phyloP scores from a whole-genome alignment of 306 rosid species.

The Malus sylvestris region DNA sequence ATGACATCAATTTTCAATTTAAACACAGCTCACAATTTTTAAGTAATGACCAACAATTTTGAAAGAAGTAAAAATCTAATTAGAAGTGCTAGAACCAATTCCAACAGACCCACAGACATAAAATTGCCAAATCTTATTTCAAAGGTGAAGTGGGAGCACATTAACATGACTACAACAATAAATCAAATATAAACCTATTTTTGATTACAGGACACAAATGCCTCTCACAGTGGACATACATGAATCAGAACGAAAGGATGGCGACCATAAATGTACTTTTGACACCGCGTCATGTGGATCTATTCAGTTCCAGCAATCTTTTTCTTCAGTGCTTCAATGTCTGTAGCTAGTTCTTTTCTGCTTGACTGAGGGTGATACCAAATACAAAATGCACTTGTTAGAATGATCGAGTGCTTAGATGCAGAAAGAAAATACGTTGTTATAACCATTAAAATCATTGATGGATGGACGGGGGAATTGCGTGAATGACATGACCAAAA shows the following conservation, averaged over 20 bases:
- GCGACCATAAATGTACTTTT: conserved; percentile 1
- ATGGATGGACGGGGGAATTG: not conserved
- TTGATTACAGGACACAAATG: conserved; percentile 47
- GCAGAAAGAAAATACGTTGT: not conserved
- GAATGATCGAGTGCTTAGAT: not conserved
- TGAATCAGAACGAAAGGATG: conserved; percentile 34
- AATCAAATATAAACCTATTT: conserved; percentile 36
- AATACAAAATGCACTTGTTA: conserved; percentile 8
- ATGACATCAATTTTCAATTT: not conserved
- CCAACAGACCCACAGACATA: conserved; percentile 6
- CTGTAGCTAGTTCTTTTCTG: conserved; percentile 87
- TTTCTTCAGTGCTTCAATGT: conserved; percentile 81
- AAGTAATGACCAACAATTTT: not conserved
- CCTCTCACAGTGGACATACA: conserved; percentile 41
- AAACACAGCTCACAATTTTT: not conserved
- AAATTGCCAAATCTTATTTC: conserved; percentile 36
- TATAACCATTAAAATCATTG: not conserved
- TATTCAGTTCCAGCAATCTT: conserved; percentile 89
- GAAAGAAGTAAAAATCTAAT: too few species aligned
- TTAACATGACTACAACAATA: conserved; percentile 11
- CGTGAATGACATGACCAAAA: not conserved
- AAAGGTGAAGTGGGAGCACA: conserved; percentile 30
- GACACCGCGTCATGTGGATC: conserved; percentile 9
- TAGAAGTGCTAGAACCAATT: not conserved
- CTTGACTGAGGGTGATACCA: conserved; percentile 51